Evolutionary conservation across 164 flowering plant genomes (phyloP), one percentile per base, ranked within the genome.

Genomic region (Protea cynaroides): DNA sequence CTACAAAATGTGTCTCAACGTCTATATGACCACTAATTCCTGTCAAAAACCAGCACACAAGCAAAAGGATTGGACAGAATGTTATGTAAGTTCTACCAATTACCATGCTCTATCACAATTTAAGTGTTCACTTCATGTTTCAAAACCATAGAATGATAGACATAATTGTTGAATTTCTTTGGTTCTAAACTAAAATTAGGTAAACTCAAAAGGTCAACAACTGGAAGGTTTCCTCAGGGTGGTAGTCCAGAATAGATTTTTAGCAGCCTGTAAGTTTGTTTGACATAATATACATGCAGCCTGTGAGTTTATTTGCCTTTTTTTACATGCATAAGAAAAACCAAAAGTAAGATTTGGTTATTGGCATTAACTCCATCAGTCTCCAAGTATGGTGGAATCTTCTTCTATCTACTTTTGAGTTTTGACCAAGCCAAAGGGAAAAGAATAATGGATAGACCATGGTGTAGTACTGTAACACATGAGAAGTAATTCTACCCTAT

Each of bases 391-490:
- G 12, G 1, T 52, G 17, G 55, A 22, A 52, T 7, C 23, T 14
- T 50, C 53, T 52, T n/a, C 10, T 19, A 21, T 19, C 24, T 19
- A 52, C 0, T 52, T 52, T 52, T 52, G 7, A 58, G 13, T 12
- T 46, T n/a, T n/a, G n/a, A 46, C 21, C 51, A 61, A 29, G n/a
- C n/a, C n/a, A 24, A 56, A 38, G 40, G 40, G 43, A 65, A 11
- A 46, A 5, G 5, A 57, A 29, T 18, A 49, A 13, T 49, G 7
- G 14, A 49, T 15, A 56, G 18, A 7, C 12, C 24, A 52, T 52
- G 55, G 17, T 52, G 11, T 52, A 21, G 17, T 19, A 52, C 24
- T 52, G 55, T 52, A 52, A 56, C 19, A 25, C 58, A 13, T 23
- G 0, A 3, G 14, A 40, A 40, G 36, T 23, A 55, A 55, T 55